Evolutionary conservation across 306 rosid species (phyloP), one percentile per base, ranked within the genome.

Genomic region (Rubus idaeus): DNA sequence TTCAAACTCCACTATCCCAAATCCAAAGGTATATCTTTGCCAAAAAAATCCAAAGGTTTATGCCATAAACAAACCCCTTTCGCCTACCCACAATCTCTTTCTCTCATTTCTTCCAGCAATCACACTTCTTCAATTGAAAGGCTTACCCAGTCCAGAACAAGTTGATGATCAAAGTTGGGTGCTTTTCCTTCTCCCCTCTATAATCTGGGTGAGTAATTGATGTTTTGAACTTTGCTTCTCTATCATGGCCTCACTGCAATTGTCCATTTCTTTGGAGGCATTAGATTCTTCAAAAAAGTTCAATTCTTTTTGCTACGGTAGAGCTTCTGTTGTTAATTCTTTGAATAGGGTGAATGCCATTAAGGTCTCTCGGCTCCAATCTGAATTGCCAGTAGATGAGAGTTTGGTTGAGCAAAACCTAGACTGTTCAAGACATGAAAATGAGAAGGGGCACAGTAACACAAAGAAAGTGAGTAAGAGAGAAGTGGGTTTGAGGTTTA

Each of bases 201-300:
- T 42, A 30, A 30, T 56, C 44, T 12, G 41, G 76, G 76, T 56
- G 65, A 73, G 76, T 73, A 26, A 50, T 30, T 30, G 26, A 70
- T 49, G 41, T 37, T 16, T 50, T 70, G 23, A 39, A 46, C 57
- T 57, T 75, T 51, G 56, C 56, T 75, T 75, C 21, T 67, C 50
- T 53, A 41, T 78, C 77, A 93, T 93, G 98, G 92, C 91, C 41
- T 90, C 87, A 0, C 84, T 93, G 21, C 82, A 82, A 77, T 74
- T 94, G 76, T 79, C 89, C 20, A 45, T 83, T 78, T 81, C 79
- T 44, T 69, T 83, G 56, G 90, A 89, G 14, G 23, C 85, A 8
- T 84, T 83, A 55, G 86, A 90, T 79, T 83, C 88, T 78, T 83
- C 88, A 1, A 87, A 84, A 79, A 81, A 76, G 82, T 68, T 80